These are phyloP conservation scores for Moniliophthora roreri DNA, from an alignment of 1,284 basidiomycete species.

Conservation along the genomic window DNA sequence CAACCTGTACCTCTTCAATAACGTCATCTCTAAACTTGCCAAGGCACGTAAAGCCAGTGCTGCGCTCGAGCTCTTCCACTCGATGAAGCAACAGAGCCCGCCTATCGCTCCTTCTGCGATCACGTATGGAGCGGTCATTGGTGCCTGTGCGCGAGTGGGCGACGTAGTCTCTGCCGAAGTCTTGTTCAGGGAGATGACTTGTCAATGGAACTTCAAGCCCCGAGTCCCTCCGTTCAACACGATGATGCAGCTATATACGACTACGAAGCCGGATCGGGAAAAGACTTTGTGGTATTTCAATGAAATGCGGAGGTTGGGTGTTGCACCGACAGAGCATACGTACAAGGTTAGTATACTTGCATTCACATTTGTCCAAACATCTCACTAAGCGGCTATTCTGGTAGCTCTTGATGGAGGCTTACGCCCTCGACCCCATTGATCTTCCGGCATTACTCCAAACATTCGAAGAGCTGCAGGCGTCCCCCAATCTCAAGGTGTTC, in stretches of 20 bases:
- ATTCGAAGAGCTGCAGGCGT: constrained; percentile 62
- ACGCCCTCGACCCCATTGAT: constrained; percentile 88
- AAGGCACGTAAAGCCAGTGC: constrained; percentile 90
- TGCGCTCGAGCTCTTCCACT: constrained; percentile 83
- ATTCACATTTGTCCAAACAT: neutral
- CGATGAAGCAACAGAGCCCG: constrained; percentile 64
- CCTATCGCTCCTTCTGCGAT: constrained; percentile 78
- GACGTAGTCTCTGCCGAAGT: constrained; percentile 82
- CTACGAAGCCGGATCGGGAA: constrained; percentile 84
- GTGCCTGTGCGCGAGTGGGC: constrained; percentile 92
- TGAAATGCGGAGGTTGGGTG: constrained; percentile 61
- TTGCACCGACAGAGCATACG: constrained; percentile 84
- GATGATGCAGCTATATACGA: constrained; percentile 97
- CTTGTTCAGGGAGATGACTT: constrained; percentile 86
- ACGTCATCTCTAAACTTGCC: constrained; percentile 91
- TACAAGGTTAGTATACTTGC: constrained; percentile 70
- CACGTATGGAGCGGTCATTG: constrained; percentile 95
- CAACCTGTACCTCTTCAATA: constrained; percentile 91
- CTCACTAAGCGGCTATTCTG: constrained; percentile 20
- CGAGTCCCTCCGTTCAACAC: constrained; percentile 95
- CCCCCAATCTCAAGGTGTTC: constrained; percentile 60
- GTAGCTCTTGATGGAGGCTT: constrained; percentile 87
- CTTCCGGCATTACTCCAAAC: constrained; percentile 73
- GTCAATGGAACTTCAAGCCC: constrained; percentile 76
- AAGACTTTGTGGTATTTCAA: constrained; percentile 79